Percentiles rank a stretch among this genome's conserved stretches.
These are phyloP conservation scores for Magnusiomyces tetraspermus DNA, from an alignment of 1,139 yeast genomes.

Conservation along the genomic window DNA sequence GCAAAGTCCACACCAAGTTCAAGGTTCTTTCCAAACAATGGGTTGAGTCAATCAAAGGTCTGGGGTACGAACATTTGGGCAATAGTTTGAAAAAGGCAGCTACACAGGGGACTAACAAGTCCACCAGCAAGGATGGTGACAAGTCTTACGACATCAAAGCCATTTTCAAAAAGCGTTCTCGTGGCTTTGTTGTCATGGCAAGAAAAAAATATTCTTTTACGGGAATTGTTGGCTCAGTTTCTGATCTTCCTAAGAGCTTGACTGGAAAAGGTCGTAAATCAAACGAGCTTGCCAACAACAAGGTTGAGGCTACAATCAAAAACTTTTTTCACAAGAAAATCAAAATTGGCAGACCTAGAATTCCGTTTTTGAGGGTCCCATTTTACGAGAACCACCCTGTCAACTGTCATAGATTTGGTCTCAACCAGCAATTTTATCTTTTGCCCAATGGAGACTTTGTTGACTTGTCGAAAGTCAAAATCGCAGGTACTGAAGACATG, in stretches of 20 bases:
- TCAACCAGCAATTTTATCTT: not conserved
- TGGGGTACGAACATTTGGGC: no score
- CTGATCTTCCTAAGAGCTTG: not conserved
- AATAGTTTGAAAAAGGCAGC: no score
- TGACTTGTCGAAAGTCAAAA: not conserved
- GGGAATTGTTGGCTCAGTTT: not conserved
- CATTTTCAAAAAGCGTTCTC: not conserved
- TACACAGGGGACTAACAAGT: no score
- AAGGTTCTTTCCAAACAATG: no score
- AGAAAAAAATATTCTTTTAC: not conserved
- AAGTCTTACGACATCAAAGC: not conserved
- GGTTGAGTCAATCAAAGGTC: no score
- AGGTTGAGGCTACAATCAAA: not conserved
- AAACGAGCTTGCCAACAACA: not conserved
- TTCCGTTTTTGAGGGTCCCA: not conserved
- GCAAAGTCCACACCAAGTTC: no score
- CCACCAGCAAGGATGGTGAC: not conserved
- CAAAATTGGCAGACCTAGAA: not conserved
- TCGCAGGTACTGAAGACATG: not conserved
- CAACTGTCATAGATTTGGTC: not conserved
- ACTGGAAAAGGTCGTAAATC: not conserved
- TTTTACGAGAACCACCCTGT: not conserved
- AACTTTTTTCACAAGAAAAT: no score
- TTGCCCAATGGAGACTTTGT: conserved; percentile 5
- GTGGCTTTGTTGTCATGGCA: not conserved